Percentiles rank a stretch among this genome's conserved stretches.
phyloP scores from a whole-genome alignment of 345 rosid genomes.

The Gossypium longicalyx region DNA sequence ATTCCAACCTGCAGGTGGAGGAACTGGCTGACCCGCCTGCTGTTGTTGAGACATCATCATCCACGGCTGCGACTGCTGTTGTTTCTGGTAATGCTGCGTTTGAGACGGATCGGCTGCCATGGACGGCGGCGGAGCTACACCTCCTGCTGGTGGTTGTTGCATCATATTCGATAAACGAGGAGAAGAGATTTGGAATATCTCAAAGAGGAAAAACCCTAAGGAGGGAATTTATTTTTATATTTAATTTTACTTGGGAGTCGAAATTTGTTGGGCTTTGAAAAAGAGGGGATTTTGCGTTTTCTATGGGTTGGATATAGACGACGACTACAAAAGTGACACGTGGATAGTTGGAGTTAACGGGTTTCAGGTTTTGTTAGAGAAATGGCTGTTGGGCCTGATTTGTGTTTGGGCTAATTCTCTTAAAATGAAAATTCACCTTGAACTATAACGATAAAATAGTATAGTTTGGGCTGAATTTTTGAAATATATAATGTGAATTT shows the following conservation, averaged over 20 bases:
- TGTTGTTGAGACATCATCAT: conserved; percentile 54
- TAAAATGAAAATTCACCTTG: no score
- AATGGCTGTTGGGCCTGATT: background rate
- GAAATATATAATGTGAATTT: no score
- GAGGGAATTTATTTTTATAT: background rate
- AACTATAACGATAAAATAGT: no score
- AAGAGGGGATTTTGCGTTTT: background rate
- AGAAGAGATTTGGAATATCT: background rate
- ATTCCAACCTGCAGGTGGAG: conserved; percentile 68
- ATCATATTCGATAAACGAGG: conserved; percentile 19
- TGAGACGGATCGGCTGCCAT: conserved; percentile 38
- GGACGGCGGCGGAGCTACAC: conserved; percentile 32
- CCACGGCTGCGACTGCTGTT: conserved; percentile 40
- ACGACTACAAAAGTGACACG: background rate
- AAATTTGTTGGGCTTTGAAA: background rate
- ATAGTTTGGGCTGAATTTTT: no score
- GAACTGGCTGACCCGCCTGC: conserved; percentile 46
- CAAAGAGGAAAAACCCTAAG: background rate
- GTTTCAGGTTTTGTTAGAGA: background rate
- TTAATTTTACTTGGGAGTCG: no score
- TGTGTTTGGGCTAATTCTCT: background rate
- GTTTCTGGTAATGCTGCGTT: conserved; percentile 39
- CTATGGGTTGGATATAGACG: background rate
- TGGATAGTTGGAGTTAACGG: background rate
- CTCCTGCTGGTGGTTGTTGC: conserved; percentile 72